Evolutionary conservation across 2,329 filamentous ascomycete species (phyloP), one percentile per base, ranked within the genome.

Genomic region (Epichloe baconii): DNA sequence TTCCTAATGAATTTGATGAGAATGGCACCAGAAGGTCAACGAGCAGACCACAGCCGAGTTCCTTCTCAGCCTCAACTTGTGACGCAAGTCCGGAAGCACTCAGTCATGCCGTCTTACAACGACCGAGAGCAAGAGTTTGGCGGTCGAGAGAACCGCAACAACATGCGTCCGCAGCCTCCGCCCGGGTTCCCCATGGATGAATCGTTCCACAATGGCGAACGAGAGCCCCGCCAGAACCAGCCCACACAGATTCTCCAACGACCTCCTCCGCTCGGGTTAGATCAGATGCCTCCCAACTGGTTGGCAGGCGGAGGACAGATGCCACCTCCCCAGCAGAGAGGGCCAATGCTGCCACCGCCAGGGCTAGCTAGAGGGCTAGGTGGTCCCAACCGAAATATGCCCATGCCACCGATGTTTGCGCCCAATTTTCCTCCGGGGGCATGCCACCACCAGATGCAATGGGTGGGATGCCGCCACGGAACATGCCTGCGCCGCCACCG

Each of bases 1-100:
- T 90, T 93, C 63, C 71, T 95, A 47, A 86, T 95, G 67, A 86
- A 83, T 54, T 75, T 95, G 34, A 93, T 95, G 86, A 73, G 76
- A 53, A 69, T 68, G 38, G 63, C 62, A 1, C 70, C 75, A 0
- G 76, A 80, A 31, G 64, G 68, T 5, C 74, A 74, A 40, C 68
- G 73, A 54, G 69, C 71, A 36, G 79, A 81, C 49, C 77, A 78
- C 51, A 61, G 47, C n/a, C 50, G 52, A 21, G 53, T 49, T 23
- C 50, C 48, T 43, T 50, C 47, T 10, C 56, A 55, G 21, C 50
- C 52, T 5, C 57, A 52, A 34, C 52, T 50, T 19, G 51, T 23
- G 31, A 26, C 54, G 38, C 57, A 54, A 35, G 23, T 48, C 3
- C 59, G 55, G 37, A 58, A 57, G 48, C 72, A 73, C 51, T 69